Evolutionary conservation across 768 basidiomycete species (phyloP).

Genomic region (Leccinum disarticulatum): DNA sequence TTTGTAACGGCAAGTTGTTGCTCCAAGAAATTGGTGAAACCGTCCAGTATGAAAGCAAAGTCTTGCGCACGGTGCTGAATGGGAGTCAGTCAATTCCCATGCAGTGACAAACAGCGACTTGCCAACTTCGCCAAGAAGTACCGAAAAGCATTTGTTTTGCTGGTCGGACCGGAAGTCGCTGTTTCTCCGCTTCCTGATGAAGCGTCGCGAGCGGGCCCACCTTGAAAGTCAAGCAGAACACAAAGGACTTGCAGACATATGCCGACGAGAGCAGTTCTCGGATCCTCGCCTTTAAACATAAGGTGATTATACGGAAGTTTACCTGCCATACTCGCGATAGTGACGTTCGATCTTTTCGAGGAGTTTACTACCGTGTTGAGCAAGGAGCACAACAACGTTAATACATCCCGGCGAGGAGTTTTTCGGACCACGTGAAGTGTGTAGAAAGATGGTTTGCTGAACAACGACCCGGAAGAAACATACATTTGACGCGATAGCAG

Average conservation of each 20-base stretch:
- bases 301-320: conserved; percentile 88
- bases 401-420: conserved; percentile 75
- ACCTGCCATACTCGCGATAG: conserved; percentile 69
- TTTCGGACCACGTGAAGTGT: conserved; percentile 77
- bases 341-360: conserved; percentile 46
- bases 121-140: conserved; percentile 92
- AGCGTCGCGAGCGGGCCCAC: conserved; percentile 65
- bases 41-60: conserved; percentile 79
- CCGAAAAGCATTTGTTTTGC: conserved; percentile 83
- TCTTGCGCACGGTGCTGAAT: conserved; percentile 85
- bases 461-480: conserved; percentile 64
- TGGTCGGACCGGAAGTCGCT: conserved; percentile 48
- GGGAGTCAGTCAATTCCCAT: conserved; percentile 10
- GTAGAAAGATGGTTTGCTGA: conserved; percentile 73
- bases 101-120: conserved; percentile 5
- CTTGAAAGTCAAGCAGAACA: conserved; percentile 77
- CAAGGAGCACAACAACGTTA: conserved; percentile 90
- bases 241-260: conserved; percentile 78
- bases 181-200: conserved; percentile 42
- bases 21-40: conserved; percentile 64
- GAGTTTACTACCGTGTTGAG: conserved; percentile 88
- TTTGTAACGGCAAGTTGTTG: conserved; percentile 75
- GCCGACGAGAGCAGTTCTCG: conserved; percentile 67
- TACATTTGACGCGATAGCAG: conserved; percentile 92
- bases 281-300: conserved; percentile 86